Conservation (phyloP, 2,329 filamentous ascomycete genomes). For the Diaporthe capsici region DNA sequence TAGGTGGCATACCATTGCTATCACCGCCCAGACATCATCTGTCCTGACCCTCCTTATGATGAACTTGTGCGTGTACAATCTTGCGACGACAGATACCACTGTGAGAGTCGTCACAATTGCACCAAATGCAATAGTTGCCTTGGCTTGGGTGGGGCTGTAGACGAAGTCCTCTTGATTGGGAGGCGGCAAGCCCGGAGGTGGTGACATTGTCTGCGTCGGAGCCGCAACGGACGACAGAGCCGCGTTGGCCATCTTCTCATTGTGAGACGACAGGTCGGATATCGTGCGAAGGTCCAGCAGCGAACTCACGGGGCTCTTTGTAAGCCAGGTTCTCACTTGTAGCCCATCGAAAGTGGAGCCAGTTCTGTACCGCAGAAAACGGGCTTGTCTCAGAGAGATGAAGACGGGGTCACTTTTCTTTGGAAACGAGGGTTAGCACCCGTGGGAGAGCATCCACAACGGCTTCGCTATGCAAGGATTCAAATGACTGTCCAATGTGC, state of each 20-base stretch:
- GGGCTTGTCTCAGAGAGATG: conserved; percentile 10
- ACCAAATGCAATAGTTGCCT: conserved; percentile 11
- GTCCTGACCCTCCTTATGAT: conserved; percentile 4
- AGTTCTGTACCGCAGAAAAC: not conserved
- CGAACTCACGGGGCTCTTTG: not conserved
- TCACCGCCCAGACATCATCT: conserved; percentile 10
- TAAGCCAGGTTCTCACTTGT: not conserved
- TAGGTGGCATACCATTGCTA: conserved; percentile 11
- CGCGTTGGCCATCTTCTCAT: not conserved
- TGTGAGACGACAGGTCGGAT: not conserved
- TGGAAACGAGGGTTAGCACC: not conserved
- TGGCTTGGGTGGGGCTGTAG: not conserved
- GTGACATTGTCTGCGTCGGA: not conserved
- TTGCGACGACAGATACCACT: conserved; percentile 1
- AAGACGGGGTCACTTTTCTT: not conserved
- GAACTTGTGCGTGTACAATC: conserved; percentile 13
- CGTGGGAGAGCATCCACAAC: not conserved
- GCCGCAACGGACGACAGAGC: not conserved
- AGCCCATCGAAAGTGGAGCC: not conserved
- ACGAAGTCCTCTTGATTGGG: conserved; percentile 18
- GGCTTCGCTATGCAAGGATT: not conserved
- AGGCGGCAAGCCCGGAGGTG: not conserved
- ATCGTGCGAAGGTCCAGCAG: not conserved
- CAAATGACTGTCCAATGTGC: conserved; percentile 18
- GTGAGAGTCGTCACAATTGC: conserved; percentile 5